phyloP scores from a whole-genome alignment of 805 yeast genomes.

The Metschnikowia picachoensis region DNA sequence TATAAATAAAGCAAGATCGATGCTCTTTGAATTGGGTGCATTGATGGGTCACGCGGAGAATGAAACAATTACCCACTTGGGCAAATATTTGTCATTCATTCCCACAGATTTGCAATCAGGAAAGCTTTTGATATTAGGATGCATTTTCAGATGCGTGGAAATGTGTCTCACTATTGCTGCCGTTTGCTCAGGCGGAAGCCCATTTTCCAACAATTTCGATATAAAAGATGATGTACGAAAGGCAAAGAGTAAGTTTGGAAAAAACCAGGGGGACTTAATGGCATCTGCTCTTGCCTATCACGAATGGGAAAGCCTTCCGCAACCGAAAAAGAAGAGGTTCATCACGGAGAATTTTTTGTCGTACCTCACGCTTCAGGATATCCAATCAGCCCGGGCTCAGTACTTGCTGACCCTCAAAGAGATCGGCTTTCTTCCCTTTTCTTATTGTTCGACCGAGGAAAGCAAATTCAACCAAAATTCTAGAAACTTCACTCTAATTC shows the following conservation, averaged over 20 bases:
- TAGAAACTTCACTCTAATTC: constrained; percentile 47
- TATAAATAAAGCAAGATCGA: constrained; percentile 46
- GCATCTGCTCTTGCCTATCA: constrained; percentile 60
- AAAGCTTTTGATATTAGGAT: constrained; percentile 72
- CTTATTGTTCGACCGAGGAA: constrained; percentile 29
- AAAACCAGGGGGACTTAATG: constrained; percentile 64
- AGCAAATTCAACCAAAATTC: constrained; percentile 47
- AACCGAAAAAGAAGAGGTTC: constrained; percentile 34
- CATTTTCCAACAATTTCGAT: constrained; percentile 63
- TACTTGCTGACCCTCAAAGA: constrained; percentile 69
- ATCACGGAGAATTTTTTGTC: constrained; percentile 60
- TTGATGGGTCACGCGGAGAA: constrained; percentile 33
- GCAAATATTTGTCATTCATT: constrained; percentile 70
- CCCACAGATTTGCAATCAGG: constrained; percentile 89
- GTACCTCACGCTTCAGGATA: constrained; percentile 61
- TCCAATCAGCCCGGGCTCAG: constrained; percentile 66
- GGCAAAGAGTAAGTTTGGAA: constrained; percentile 39
- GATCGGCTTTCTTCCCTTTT: constrained; percentile 67
- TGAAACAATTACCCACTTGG: constrained; percentile 63
- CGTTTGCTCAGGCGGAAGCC: constrained; percentile 66
- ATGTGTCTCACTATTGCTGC: constrained; percentile 79
- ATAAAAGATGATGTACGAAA: constrained; percentile 59
- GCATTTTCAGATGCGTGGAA: constrained; percentile 79
- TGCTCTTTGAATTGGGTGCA: constrained; percentile 71
- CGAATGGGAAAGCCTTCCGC: constrained; percentile 38